phyloP scores from a whole-genome alignment of 495 filamentous ascomycete genomes.

The Barbatosphaeria neglecta region DNA sequence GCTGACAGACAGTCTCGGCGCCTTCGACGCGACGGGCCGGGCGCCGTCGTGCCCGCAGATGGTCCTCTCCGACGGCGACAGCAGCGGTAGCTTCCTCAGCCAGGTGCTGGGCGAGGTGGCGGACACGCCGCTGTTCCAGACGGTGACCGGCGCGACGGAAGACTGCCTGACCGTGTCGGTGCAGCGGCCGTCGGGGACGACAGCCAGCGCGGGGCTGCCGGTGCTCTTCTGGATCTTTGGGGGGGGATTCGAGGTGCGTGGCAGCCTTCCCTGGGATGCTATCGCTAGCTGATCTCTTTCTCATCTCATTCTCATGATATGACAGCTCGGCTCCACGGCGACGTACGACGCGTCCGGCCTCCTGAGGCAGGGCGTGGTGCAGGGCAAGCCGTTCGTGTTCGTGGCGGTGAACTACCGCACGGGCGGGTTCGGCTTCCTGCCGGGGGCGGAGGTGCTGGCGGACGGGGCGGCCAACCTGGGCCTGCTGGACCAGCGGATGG shows the following conservation, averaged over 20 bases:
- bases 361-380: slow-evolving; percentile 36
- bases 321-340: slow-evolving; percentile 33
- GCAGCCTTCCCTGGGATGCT: background rate
- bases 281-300: no score
- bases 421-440: slow-evolving; percentile 49
- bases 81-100: slow-evolving; percentile 23
- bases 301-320: background rate
- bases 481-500: slow-evolving; percentile 55
- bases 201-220: slow-evolving; percentile 43
- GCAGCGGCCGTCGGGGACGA: slow-evolving; percentile 48
- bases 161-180: slow-evolving; percentile 61
- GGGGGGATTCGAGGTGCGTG: slow-evolving; percentile 50
- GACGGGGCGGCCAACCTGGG: slow-evolving; percentile 54
- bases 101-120: slow-evolving; percentile 41
- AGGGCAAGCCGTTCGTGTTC: slow-evolving; percentile 51
- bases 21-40: slow-evolving; percentile 35
- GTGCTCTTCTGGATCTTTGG: slow-evolving; percentile 69
- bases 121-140: slow-evolving; percentile 48
- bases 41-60: slow-evolving; percentile 46
- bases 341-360: slow-evolving; percentile 48
- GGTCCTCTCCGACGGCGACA: slow-evolving; percentile 30
- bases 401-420: slow-evolving; percentile 54
- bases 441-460: slow-evolving; percentile 49
- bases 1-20: slow-evolving; percentile 30
- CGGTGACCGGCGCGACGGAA: slow-evolving; percentile 36